Evolutionary conservation across 1,284 basidiomycete species (phyloP).

Genomic region (Rhizoctonia solani): DNA sequence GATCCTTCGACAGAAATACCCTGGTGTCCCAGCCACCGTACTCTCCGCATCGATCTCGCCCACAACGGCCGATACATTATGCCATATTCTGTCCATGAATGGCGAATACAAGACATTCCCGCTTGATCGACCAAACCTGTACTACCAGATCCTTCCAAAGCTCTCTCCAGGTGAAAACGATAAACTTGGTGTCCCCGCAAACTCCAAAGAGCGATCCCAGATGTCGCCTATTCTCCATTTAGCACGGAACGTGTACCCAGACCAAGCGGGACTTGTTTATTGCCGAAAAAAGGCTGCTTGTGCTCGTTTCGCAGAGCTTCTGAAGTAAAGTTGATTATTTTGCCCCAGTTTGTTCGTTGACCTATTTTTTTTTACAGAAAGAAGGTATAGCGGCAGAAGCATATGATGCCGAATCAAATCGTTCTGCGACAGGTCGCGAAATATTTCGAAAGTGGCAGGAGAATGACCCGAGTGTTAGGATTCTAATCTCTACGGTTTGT

Average conservation of each 20-base stretch:
- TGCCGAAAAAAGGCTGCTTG: conserved; percentile 12
- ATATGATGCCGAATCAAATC: conserved; percentile 5
- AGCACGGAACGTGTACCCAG: neutral
- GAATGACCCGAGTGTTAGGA: conserved; percentile 5
- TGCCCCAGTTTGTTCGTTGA: neutral
- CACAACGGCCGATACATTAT: neutral
- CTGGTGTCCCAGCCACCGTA: neutral
- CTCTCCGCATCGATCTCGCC: conserved; percentile 30
- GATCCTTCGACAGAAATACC: conserved; percentile 13
- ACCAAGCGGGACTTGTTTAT: conserved; percentile 10
- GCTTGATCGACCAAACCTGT: conserved; percentile 23
- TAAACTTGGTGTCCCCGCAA: neutral
- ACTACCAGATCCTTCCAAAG: conserved; percentile 10
- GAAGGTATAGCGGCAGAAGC: neutral
- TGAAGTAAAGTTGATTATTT: neutral
- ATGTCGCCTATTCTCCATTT: neutral
- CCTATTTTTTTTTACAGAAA: neutral
- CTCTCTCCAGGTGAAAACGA: conserved; percentile 1
- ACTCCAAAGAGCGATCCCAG: conserved; percentile 4
- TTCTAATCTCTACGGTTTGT: conserved; percentile 28
- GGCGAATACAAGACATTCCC: neutral
- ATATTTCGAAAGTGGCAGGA: conserved; percentile 2
- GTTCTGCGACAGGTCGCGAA: neutral
- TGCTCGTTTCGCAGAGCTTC: conserved; percentile 3
- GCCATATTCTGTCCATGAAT: neutral